Percentiles rank a stretch among this genome's conserved stretches.
phyloP scores from a whole-genome alignment of 208 protist species.

The Leishmania amazonensis region DNA sequence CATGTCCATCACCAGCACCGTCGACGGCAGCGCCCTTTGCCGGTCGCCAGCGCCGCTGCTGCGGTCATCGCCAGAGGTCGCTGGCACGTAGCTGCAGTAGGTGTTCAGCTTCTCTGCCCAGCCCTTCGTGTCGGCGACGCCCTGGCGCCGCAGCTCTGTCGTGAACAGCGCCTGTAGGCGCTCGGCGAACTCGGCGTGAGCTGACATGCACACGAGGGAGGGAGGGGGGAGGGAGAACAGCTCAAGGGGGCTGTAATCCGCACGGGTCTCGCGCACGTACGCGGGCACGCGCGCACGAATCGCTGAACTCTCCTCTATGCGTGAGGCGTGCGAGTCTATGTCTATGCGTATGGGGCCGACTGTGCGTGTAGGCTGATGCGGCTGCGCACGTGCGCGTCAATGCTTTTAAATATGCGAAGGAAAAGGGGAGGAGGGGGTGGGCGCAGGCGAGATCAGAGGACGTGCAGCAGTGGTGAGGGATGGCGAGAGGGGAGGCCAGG shows the following conservation, averaged over 20 bases:
- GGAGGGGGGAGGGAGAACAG: not conserved
- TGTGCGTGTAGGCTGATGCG: not conserved
- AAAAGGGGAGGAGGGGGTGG: not conserved
- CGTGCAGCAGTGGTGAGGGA: not conserved
- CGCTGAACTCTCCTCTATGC: not conserved
- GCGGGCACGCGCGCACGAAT: not conserved
- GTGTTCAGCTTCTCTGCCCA: conserved; percentile 24
- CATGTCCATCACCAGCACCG: conserved; percentile 31
- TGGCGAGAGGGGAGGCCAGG: not conserved
- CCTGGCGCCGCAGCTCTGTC: conserved; percentile 65
- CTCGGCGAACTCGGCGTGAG: conserved; percentile 21
- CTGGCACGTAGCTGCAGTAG: conserved; percentile 20
- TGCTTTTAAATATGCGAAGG: not conserved
- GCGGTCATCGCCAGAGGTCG: not conserved
- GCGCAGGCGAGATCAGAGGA: not conserved
- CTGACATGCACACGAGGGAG: conserved; percentile 8
- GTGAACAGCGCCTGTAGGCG: conserved; percentile 36
- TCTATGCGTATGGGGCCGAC: conserved; percentile 3
- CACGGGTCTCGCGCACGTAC: not conserved
- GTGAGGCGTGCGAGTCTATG: not conserved
- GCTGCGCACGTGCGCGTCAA: not conserved
- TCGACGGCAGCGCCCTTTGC: not conserved
- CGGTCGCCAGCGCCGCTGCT: not conserved
- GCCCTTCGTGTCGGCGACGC: conserved; percentile 31
- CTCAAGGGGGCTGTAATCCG: not conserved